These are phyloP conservation scores for Rostrohypoxylon terebratum DNA, from an alignment of 495 filamentous ascomycete genomes.

Conservation along the genomic window DNA sequence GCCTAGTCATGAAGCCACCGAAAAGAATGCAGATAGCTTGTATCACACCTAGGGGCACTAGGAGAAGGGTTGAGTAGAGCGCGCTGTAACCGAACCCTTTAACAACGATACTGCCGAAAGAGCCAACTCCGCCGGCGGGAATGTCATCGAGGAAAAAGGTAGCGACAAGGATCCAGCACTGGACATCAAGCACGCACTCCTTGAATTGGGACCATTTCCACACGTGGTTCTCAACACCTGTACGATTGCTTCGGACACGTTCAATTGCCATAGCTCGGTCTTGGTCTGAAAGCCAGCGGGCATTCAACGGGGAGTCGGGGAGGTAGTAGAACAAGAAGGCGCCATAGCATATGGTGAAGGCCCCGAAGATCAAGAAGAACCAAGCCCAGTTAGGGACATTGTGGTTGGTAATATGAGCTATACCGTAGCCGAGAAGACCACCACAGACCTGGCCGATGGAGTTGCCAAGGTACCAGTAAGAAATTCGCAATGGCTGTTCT, in stretches of 20 bases:
- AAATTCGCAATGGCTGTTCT: constrained; percentile 61
- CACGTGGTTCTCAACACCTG: constrained; percentile 74
- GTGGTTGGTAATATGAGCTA: constrained; percentile 54
- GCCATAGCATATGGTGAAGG: constrained; percentile 55
- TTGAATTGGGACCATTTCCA: constrained; percentile 71
- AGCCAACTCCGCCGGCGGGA: constrained; percentile 60
- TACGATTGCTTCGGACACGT: constrained; percentile 69
- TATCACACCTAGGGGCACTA: constrained; percentile 58
- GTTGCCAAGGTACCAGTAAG: constrained; percentile 65
- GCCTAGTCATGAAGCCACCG: constrained; percentile 56
- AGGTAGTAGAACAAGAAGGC: constrained; percentile 58
- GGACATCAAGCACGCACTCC: constrained; percentile 66
- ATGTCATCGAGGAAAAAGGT: constrained; percentile 54
- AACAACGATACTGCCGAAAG: constrained; percentile 61
- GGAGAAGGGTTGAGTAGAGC: constrained; percentile 57
- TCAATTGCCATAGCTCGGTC: constrained; percentile 66
- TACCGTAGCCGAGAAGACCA: constrained; percentile 59
- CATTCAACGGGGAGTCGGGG: constrained; percentile 62
- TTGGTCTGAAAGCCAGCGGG: constrained; percentile 59
- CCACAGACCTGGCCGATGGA: constrained; percentile 63
- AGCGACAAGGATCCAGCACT: constrained; percentile 60
- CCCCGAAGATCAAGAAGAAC: constrained; percentile 58
- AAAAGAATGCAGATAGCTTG: constrained; percentile 53
- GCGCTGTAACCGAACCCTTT: constrained; percentile 59
- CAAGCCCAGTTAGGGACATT: constrained; percentile 56